Evolutionary conservation across 148 eudicot species (phyloP), one percentile per base, ranked within the genome.

Genomic region (Heliosperma pusillum): DNA sequence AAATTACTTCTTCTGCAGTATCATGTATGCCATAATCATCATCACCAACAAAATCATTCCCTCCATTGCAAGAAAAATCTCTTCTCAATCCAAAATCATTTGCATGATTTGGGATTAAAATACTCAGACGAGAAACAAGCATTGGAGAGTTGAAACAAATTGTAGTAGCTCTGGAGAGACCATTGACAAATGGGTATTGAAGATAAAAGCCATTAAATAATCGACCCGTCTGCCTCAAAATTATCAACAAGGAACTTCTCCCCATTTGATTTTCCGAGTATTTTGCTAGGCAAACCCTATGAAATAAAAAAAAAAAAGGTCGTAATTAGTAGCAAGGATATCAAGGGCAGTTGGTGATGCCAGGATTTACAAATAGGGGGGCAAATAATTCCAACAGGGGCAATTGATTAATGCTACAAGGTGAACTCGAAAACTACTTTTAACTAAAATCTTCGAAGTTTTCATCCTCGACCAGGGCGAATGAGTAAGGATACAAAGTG

Each of bases 91-190:
- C 47, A 64, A 20, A 65, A 26, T 15, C 66, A 1, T 50, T 74
- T 5, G 52, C 29, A 62, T 5, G 61, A 74, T 50, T 24, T 8
- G 45, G 70, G 3, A 5, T 16, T 12, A 20, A 0, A 77, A 27
- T 15, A 65, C 69, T 56, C 59, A 17, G 10, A 70, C 42, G 42
- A 36, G 42, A 36, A 36, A 36, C 42, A 36, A 36, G 6, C 42
- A 79, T 33, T 3, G 40, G 26, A 69, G 77, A 50, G 7, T 45
- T 4, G 16, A 16, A 45, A 68, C 47, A 69, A 44, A 44, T 36
- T 26, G 69, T 29, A 66, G 75, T 45, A 66, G 20, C 25, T 45
- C 42, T 74, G 47, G 52, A 73, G 45, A 59, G n/a, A 59, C 26
- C 40, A 45, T 58, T 26, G 21, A 25, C 5, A 66, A 22, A 30